These are phyloP conservation scores for Neolentinus lepideus DNA, from an alignment of 1,284 basidiomycete genomes.

Conservation along the genomic window DNA sequence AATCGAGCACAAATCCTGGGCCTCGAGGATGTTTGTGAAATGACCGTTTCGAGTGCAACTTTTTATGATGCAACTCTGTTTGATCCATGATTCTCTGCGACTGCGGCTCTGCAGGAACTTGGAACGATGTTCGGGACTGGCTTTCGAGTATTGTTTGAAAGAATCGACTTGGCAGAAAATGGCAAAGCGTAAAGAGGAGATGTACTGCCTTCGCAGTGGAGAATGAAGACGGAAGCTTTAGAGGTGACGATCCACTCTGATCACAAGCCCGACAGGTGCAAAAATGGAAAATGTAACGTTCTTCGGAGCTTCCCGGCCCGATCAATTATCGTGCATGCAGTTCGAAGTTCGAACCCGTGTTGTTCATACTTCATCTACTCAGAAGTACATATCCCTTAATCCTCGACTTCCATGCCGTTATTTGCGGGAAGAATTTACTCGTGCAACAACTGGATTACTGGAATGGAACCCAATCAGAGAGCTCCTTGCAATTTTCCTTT, in stretches of 20 bases:
- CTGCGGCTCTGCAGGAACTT: too few relatives aligned
- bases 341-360: too few relatives aligned
- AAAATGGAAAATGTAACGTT: neutral
- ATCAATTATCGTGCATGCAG: neutral
- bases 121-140: too few relatives aligned
- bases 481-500: too few relatives aligned
- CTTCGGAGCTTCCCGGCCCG: neutral
- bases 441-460: too few relatives aligned
- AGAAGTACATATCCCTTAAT: too few relatives aligned
- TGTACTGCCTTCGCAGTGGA: neutral
- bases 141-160: too few relatives aligned
- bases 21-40: constrained; percentile 55
- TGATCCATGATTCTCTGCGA: neutral
- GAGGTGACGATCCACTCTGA: neutral
- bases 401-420: too few relatives aligned
- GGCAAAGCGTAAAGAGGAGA: neutral
- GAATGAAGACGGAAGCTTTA: neutral
- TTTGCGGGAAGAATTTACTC: too few relatives aligned
- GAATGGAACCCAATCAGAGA: too few relatives aligned
- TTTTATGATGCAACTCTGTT: neutral
- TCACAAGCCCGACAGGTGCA: neutral
- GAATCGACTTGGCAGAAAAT: neutral
- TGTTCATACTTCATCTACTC: too few relatives aligned
- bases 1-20: constrained; percentile 33
- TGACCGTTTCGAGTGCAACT: constrained; percentile 49